Base-by-base conservation (phyloP, 495 filamentous ascomycete genomes). In the Daldinia decipiens region DNA sequence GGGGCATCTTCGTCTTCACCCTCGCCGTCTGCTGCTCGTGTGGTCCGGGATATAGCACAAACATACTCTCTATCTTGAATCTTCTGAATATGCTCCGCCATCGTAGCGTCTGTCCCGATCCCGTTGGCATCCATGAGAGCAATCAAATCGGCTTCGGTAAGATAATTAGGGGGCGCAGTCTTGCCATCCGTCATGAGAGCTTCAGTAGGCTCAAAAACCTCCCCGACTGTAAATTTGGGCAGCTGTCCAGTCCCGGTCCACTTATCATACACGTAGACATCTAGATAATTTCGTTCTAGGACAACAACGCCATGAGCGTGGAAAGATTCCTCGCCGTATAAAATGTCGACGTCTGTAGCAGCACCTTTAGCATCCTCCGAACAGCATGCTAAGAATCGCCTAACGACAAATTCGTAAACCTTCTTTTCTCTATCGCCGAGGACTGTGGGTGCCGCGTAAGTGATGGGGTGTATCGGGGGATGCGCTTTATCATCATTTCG, bases 71-170 rank as follows among this genome's bases (percentile, higher is more conserved):
- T 83, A 43, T 94, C 89, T 78, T 97, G 93, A 78, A 99, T 94
- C 77, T 96, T 98, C 47, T 91, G 87, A 74, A 99, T 98, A 77
- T 99, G 95, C 71, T 99, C 95, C 0, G 95, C 95, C 96, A 99
- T 99, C 0, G 95, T 98, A 11, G 95, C 95, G 80, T 99, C 95
- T 4, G 95, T 99, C 15, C 95, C 95, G 72, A 99, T 99, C 11
- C 95, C 95, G 77, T 99, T 98, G 15, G 92, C 95, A 80, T 99
- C 96, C 95, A 99, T 99, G 24, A 99, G 85, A 4, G 90, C 92
- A 79, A 99, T 97, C n/a, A 99, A 83, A 76, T 98, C 95, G 2
- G 95, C 94, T 77, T 99, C 95, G 1, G 95, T 99, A 34, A 99
- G 80, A 74, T 96, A 97, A 12, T 86, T 88, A 0, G 96, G 95